These are phyloP conservation scores for Leishmania turanica DNA, from an alignment of 208 protist species.

Conservation along the genomic window DNA sequence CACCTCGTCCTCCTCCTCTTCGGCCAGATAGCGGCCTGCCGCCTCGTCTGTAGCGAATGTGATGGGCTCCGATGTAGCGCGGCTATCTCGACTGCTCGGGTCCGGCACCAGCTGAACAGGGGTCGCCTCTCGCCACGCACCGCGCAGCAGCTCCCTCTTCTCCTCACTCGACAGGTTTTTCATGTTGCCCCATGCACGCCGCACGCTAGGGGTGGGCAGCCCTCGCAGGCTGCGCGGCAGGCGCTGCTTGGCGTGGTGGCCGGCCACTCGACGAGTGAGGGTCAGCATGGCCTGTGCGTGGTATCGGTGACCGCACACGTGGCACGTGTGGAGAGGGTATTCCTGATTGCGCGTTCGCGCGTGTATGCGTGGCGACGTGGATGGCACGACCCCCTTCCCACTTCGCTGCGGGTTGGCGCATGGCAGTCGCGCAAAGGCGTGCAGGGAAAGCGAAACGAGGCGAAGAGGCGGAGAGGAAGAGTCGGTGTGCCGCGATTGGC, in stretches of 20 bases:
- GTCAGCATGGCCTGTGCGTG: slow-evolving; percentile 5
- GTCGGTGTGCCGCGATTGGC: neutral
- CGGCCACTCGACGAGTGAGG: slow-evolving; percentile 12
- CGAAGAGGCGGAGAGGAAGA: slow-evolving; percentile 3
- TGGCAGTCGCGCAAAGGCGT: neutral
- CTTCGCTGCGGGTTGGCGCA: neutral
- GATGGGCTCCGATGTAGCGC: slow-evolving; percentile 36
- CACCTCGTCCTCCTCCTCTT: slow-evolving; percentile 46
- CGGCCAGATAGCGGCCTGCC: slow-evolving; percentile 48
- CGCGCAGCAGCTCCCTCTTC: slow-evolving; percentile 50
- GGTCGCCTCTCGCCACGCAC: slow-evolving; percentile 47
- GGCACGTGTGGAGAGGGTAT: neutral
- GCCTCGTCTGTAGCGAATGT: slow-evolving; percentile 68
- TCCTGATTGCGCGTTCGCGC: neutral
- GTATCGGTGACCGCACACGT: neutral
- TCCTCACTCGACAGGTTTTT: slow-evolving; percentile 35
- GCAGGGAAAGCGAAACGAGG: neutral
- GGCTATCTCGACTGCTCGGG: slow-evolving; percentile 43
- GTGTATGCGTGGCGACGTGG: neutral
- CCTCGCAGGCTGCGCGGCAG: slow-evolving; percentile 23
- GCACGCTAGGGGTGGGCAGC: slow-evolving; percentile 37
- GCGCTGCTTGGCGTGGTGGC: slow-evolving; percentile 14
- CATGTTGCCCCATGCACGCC: slow-evolving; percentile 44
- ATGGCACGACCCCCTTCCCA: neutral
- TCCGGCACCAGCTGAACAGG: slow-evolving; percentile 52